Base-by-base conservation (phyloP, 108 stramenopile species). In the Skeletonema menzelii region DNA sequence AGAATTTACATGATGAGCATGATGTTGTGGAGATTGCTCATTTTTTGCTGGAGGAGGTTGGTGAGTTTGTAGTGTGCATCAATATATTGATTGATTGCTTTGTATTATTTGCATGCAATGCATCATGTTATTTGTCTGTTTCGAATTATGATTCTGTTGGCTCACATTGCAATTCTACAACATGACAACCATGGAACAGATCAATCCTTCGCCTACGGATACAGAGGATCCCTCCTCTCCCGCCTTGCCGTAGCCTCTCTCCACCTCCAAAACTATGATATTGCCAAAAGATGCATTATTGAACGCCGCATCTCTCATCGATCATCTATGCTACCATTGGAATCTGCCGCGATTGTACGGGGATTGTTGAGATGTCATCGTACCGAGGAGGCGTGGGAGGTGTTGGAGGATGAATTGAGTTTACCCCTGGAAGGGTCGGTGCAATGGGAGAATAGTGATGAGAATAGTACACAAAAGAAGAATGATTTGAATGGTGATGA, bases 201-300 rank as follows among this genome's bases (percentile, higher is more conserved):
- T 24, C 34, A 67, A 30, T 72, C 70, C 40, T 82, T 78, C 31
- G 89, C 88, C 57, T 88, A 90, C 62, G 91, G 91, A 22, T 89
- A 89, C 56, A 73, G 87, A 65, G 93, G 93, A 57, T 88, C 88
- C 8, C 83, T 94, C 35, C 68, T 94, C 31, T 80, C 91, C 12
- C 83, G 93, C 34, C 84, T 92, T 40, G 91, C 93, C 56, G 93
- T 94, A 11, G 91, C 91, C 8, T 88, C 93, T 1, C 67, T 94
- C 30, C 91, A 87, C 63, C 57, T 90, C 60, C 77, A 83, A 46
- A 87, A 92, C 38, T 77, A 90, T 14, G 75, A 66, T 56, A 73
- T 94, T 27, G 93, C 93, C 17, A 22, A 69, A 67, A 58, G 76
- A 49, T 91, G 89, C 37, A 86, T 94, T 63, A 73, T 82, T 24